Conservation (phyloP, 495 filamentous ascomycete species). For the Aspergillus wentii region DNA sequence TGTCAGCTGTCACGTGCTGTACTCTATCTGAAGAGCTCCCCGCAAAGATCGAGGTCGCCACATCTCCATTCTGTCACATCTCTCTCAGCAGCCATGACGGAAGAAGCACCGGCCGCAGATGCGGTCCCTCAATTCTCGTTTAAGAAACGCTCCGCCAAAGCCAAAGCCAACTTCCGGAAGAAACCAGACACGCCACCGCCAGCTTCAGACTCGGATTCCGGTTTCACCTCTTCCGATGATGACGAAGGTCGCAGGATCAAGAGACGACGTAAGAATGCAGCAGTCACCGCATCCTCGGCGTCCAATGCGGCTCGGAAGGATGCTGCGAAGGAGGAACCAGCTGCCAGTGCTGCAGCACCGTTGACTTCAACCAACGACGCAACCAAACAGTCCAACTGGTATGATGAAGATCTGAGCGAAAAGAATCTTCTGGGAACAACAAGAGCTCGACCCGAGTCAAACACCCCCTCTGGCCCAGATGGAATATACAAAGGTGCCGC, state of each 20-base stretch:
- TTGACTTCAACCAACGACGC: slow-evolving; percentile 75
- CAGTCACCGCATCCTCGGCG: slow-evolving; percentile 50
- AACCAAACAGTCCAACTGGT: slow-evolving; percentile 92
- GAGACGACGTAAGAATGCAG: slow-evolving; percentile 64
- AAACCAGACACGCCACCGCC: slow-evolving; percentile 76
- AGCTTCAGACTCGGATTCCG: slow-evolving; percentile 50
- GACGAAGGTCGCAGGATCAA: slow-evolving; percentile 71
- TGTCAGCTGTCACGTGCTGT: not conserved
- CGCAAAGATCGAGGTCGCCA: no score
- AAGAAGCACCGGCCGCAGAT: not conserved
- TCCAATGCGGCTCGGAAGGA: slow-evolving; percentile 33
- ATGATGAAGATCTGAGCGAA: slow-evolving; percentile 56
- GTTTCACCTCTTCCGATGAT: slow-evolving; percentile 74
- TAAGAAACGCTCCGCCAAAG: slow-evolving; percentile 78
- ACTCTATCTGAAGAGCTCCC: no score
- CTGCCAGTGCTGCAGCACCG: slow-evolving; percentile 45
- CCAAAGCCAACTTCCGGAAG: slow-evolving; percentile 77
- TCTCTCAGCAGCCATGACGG: not conserved
- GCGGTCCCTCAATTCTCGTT: slow-evolving; percentile 46
- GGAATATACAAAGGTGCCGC: slow-evolving; percentile 75
- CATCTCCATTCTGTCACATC: no score
- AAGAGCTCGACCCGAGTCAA: slow-evolving; percentile 24
- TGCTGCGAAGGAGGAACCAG: slow-evolving; percentile 50
- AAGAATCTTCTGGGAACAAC: slow-evolving; percentile 65
- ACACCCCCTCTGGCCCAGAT: slow-evolving; percentile 32